Evolutionary conservation across 352 stramenopile genomes (phyloP), one percentile per base, ranked within the genome.

Genomic region (Globisporangium paroecandrum): DNA sequence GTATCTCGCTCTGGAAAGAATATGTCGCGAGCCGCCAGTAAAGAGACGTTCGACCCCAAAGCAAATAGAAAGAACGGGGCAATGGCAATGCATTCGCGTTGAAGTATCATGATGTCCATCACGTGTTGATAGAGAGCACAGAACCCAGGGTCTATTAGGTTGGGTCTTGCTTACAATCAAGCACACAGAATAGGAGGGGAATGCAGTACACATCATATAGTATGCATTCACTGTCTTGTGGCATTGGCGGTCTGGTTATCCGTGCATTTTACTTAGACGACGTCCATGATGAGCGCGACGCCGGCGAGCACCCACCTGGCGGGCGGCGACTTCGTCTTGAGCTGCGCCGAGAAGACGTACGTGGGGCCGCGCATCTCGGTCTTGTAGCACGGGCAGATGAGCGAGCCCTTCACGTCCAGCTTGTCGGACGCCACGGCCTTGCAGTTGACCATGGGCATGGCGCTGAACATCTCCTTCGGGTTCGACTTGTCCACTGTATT

Each of bases 381-480:
- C 80, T 98, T 99, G 85, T 99, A 99, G 55, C 90, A 95, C 27
- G 97, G 97, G 71, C 97, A 99, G 5, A 97, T 66, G 76, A 98
- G 99, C 29, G 98, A 86, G 3, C 94, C 96, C 60, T 97, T 98
- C 38, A 97, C 64, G 58, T 99, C 97, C 3, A 97, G 87, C 66
- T 98, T 98, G 71, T 99, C 97, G 6, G 89, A 77, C 0, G 93
- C 89, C 13, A 99, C 93, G 32, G 97, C 97, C 72, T 98, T 98
- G 72, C 98, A 97, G 76, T 99, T 98, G 74, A 99, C 98, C 58
- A 99, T 90, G 24, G 97, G 97, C 94, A 99, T 98, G 25, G 83
- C 64, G 47, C 84, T 98, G 70, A 99, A 99, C 94, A 99, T 99
- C 74, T 99, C 97, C 75, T 99, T 99, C 15, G 97, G 97, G 62